These are phyloP conservation scores for Mycena polygramma DNA, from an alignment of 768 basidiomycete genomes.

Conservation along the genomic window DNA sequence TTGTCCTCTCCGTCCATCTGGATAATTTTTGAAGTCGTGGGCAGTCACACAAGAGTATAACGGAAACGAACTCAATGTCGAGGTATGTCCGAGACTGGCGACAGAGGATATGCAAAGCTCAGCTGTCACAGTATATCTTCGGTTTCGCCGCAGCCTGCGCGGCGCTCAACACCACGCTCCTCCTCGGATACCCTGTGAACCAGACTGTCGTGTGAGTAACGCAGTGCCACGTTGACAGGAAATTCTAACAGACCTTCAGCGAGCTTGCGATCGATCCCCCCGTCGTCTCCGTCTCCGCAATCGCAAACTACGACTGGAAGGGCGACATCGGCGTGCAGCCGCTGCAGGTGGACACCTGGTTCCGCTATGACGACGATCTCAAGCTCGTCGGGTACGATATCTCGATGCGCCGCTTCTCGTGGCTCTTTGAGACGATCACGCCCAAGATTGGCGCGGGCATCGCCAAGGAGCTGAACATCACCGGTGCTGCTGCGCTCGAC, in stretches of 20 bases:
- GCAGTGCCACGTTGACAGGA: background rate
- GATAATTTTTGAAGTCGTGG: background rate
- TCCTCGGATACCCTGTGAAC: slow-evolving; percentile 11
- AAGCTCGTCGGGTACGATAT: slow-evolving; percentile 19
- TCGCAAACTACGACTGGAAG: slow-evolving; percentile 22
- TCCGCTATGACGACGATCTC: slow-evolving; percentile 17
- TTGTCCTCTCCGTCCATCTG: background rate
- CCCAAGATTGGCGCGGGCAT: slow-evolving; percentile 2
- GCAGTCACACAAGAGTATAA: slow-evolving; percentile 13
- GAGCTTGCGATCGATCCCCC: slow-evolving; percentile 8
- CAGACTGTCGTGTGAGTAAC: slow-evolving; percentile 1
- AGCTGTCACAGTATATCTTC: slow-evolving; percentile 1
- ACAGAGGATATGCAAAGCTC: background rate
- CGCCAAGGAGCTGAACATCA: slow-evolving; percentile 3
- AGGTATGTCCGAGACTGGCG: background rate
- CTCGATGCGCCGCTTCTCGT: slow-evolving; percentile 11
- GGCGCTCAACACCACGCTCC: slow-evolving; percentile 12
- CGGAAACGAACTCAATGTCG: slow-evolving; percentile 22
- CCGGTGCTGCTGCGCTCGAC: slow-evolving; percentile 3
- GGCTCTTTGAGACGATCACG: slow-evolving; percentile 10
- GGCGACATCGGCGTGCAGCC: slow-evolving; percentile 10
- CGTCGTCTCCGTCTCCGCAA: slow-evolving; percentile 4
- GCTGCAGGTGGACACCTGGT: slow-evolving; percentile 20
- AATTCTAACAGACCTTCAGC: background rate
- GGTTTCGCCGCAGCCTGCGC: slow-evolving; percentile 16